phyloP scores from a whole-genome alignment of 768 basidiomycete species.

The Pleurotus cornucopiae region DNA sequence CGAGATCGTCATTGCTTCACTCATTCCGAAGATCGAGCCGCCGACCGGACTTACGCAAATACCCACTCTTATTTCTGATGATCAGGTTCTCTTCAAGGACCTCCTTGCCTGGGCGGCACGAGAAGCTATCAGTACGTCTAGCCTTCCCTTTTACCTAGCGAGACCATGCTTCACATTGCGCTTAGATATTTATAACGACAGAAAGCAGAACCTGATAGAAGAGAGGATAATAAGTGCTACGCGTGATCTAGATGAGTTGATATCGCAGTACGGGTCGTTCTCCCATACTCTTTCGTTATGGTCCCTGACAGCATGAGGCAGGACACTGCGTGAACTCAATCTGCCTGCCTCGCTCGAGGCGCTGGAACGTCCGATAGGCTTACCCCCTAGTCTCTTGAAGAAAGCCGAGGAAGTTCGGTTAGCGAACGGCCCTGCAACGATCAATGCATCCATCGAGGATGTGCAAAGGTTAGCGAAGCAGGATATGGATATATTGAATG shows the following conservation, averaged over 20 bases:
- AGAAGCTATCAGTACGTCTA: conserved; percentile 74
- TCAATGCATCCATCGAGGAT: conserved; percentile 70
- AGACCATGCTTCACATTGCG: neutral
- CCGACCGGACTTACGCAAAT: conserved; percentile 54
- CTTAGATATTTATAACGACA: conserved; percentile 81
- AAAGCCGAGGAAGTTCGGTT: conserved; percentile 83
- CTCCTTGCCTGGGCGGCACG: conserved; percentile 85
- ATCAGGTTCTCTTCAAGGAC: conserved; percentile 63
- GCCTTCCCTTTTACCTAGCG: neutral
- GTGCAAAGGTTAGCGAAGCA: conserved; percentile 62
- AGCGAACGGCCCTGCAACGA: conserved; percentile 69
- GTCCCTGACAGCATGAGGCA: conserved; percentile 21
- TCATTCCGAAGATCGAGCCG: conserved; percentile 60
- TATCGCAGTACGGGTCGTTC: conserved; percentile 48
- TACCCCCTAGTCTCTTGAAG: conserved; percentile 82
- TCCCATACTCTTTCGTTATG: neutral
- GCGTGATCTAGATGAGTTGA: conserved; percentile 56
- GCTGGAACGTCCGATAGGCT: conserved; percentile 77
- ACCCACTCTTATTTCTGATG: conserved; percentile 44
- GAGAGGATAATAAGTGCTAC: conserved; percentile 61
- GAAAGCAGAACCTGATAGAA: conserved; percentile 65
- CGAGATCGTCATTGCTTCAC: conserved; percentile 55
- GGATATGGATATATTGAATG: conserved; percentile 62
- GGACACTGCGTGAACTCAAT: conserved; percentile 65
- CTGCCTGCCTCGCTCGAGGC: conserved; percentile 87